Base-by-base conservation (phyloP, 2,329 filamentous ascomycete genomes). In the Eutypa lata region DNA sequence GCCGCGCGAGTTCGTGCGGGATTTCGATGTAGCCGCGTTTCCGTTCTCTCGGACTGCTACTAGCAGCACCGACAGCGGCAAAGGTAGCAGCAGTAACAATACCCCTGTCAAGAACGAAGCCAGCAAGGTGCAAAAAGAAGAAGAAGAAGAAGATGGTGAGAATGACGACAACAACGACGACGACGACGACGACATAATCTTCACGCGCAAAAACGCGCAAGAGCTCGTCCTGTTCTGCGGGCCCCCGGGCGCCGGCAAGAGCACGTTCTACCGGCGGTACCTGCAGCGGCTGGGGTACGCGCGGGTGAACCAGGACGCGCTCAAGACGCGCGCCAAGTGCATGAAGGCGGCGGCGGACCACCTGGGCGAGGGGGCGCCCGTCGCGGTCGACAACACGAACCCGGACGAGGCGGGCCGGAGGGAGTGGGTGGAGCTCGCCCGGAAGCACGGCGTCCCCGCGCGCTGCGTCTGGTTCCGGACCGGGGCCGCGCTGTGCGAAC, bases 341-440 rank as follows among this genome's bases (percentile, higher is more conserved):
- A 72, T 97, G 55, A 89, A 90, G 70, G 82, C 81, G 22, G 91
- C 92, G 14, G 78, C 76, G 48, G 81, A 88, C 45, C 71, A 82
- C 46, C 75, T 97, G 70, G 78, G 40, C 77, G 82, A 22, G 85
- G 87, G 2, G 77, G 77, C 21, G 89, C 89, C n/a, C 2, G 84
- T 96, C 3, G 90, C 80, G 24, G 80, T 97, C 54, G 94, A 99
- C 71, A 97, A 96, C 69, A 97, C 94, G n/a, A 99, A 99, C 68
- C 84, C 92, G 28, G 89, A 96, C 71, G 69, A 78, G 11, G 87
- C 90, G 49, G 90, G 87, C 22, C 82, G 94, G 58, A 79, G 81
- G n/a, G 74, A 89, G 55, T 97, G 93, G 93, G 72, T 90, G 31
- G 75, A 82, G 24, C 72, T 97, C 28, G 91, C 91, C 18, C 80